phyloP scores from a whole-genome alignment of 1,284 basidiomycete species.

The Ganoderma sinense region DNA sequence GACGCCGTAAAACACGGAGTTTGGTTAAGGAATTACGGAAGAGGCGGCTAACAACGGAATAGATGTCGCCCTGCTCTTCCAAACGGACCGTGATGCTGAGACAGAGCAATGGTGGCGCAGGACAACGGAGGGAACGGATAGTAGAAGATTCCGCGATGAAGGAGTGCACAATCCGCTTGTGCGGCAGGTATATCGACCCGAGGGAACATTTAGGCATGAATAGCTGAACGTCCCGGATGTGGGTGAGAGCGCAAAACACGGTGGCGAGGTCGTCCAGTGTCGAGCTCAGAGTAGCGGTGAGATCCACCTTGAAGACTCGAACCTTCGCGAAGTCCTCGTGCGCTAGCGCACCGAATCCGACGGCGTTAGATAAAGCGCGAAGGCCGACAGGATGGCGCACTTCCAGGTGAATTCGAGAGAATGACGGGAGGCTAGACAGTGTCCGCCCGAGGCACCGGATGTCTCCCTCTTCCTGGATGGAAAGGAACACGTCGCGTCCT shows the following conservation, averaged over 20 bases:
- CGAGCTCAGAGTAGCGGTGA: not conserved
- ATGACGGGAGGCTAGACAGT: not conserved
- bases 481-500: not conserved
- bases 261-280: not conserved
- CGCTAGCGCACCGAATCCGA: not conserved
- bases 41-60: not conserved
- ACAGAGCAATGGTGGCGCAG: not conserved
- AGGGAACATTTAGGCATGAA: not conserved
- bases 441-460: not conserved
- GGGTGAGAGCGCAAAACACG: not conserved
- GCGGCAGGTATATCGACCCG: not conserved
- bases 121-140: not conserved
- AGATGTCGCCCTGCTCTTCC: not conserved
- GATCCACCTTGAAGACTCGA: not conserved
- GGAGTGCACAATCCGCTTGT: not conserved
- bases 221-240: not conserved
- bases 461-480: not conserved
- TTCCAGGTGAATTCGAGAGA: not conserved
- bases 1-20: not conserved
- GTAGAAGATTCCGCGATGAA: not conserved
- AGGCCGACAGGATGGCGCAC: not conserved
- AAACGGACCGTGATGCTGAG: not conserved
- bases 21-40: not conserved
- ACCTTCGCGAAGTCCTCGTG: not conserved
- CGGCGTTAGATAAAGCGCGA: not conserved